Evolutionary conservation across 805 yeast species (phyloP).

Genomic region (Nakazawaea ernobii): DNA sequence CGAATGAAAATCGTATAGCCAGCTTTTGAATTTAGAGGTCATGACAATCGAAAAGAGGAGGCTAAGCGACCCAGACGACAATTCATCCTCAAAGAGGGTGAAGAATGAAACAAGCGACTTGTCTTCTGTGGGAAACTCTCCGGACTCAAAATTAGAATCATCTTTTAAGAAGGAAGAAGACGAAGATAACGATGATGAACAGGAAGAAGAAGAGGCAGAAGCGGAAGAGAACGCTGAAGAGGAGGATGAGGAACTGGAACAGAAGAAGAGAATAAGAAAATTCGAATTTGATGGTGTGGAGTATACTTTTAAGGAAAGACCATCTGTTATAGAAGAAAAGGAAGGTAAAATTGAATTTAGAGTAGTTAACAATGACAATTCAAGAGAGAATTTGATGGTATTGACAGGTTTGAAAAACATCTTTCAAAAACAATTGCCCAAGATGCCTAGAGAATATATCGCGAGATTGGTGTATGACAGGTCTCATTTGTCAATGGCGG

Average conservation of each 20-base stretch:
- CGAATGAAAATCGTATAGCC: no score
- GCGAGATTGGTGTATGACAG: conserved; percentile 92
- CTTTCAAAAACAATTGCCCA: conserved; percentile 95
- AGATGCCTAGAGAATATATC: conserved; percentile 97
- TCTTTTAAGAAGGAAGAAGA: conserved; percentile 22
- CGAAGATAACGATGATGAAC: conserved; percentile 18
- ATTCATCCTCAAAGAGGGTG: background rate
- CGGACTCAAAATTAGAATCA: conserved; percentile 11
- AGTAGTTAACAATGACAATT: conserved; percentile 93
- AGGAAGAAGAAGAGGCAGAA: conserved; percentile 17
- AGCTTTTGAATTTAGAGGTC: background rate
- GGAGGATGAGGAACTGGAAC: conserved; percentile 31
- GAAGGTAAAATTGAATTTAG: conserved; percentile 92
- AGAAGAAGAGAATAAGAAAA: conserved; percentile 34
- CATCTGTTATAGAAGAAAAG: conserved; percentile 89
- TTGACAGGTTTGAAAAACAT: conserved; percentile 93
- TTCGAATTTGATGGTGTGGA: conserved; percentile 72
- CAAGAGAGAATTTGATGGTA: conserved; percentile 82
- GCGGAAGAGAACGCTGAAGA: conserved; percentile 24
- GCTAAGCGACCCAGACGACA: background rate
- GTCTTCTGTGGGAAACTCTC: conserved; percentile 1
- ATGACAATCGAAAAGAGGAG: conserved; percentile 8
- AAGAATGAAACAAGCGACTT: background rate
- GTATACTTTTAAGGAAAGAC: conserved; percentile 84
- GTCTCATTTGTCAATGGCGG: conserved; percentile 93